A percentile compares a stretch with the other conserved stretches of the same genome.
Conservation (phyloP, 495 filamentous ascomycete genomes). For the Penicillium salamii region DNA sequence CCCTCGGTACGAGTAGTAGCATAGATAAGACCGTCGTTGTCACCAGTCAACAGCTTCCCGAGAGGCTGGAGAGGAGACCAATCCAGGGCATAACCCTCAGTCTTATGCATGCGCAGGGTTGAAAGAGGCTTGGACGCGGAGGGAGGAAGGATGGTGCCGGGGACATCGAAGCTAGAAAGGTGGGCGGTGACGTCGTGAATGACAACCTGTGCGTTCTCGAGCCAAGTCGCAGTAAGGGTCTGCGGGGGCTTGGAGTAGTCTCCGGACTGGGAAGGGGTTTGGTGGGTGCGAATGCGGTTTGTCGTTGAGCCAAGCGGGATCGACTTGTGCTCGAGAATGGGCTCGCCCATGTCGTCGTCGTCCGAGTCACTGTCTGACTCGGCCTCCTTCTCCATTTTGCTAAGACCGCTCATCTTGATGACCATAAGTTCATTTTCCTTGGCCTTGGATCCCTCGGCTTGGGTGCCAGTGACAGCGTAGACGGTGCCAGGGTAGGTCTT, state of each 20-base stretch:
- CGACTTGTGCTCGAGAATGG: constrained; percentile 87
- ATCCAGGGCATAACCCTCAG: constrained; percentile 91
- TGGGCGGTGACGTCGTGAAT: constrained; percentile 93
- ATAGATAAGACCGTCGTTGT: constrained; percentile 87
- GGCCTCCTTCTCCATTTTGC: constrained; percentile 75
- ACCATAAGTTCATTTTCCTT: constrained; percentile 92
- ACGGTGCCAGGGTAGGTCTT: constrained; percentile 89
- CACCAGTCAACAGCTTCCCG: constrained; percentile 88
- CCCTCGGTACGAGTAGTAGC: constrained; percentile 79
- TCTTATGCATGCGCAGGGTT: constrained; percentile 85
- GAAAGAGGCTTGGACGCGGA: constrained; percentile 80
- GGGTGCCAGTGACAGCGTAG: constrained; percentile 91
- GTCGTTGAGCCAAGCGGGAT: constrained; percentile 83
- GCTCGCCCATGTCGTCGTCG: constrained; percentile 77
- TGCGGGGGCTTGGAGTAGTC: constrained; percentile 68
- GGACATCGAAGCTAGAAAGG: constrained; percentile 81
- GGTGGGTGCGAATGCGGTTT: constrained; percentile 86
- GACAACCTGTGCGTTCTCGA: constrained; percentile 79
- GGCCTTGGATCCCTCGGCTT: constrained; percentile 70
- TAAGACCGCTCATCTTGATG: constrained; percentile 89
- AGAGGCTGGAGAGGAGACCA: constrained; percentile 78
- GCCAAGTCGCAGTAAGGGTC: constrained; percentile 86
- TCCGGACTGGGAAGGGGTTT: constrained; percentile 58
- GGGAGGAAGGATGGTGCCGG: constrained; percentile 73
- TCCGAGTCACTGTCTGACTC: constrained; percentile 74